Evolutionary conservation across 495 filamentous ascomycete species (phyloP), one percentile per base, ranked within the genome.

Genomic region (Podospora tetraspora): DNA sequence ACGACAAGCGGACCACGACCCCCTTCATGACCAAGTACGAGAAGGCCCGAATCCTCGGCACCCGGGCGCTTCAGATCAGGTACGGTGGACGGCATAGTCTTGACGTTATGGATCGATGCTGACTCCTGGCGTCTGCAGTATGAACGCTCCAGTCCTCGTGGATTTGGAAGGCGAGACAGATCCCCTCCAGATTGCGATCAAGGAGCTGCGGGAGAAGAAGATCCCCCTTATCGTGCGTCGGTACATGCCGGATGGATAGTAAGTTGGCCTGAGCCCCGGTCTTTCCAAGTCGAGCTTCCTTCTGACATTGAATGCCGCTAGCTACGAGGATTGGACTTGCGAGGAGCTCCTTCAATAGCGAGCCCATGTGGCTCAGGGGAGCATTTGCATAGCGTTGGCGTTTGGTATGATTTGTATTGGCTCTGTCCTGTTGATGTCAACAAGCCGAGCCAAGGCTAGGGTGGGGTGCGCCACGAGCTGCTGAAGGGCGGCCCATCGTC

Each of bases 1-100:
- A 92, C 70, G 93, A 96, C 64, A 85, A 95, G 82, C 87, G 95
- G 71, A 89, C 86, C 8, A 98, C 96, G 1, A 99, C 95, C 58
- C 96, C 95, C 6, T 99, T 97, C 84, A 96, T 99, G 93, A 99
- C 95, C 72, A 99, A 99, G 81, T 99, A 99, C 81, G 95, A 99
- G 85, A 86, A 88, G 73, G 95, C 95, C 62, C 88, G 95, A 72
- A 91, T 99, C 66, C 82, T 99, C 66, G 95, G 95, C 60, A 97
- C 94, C 61, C 84, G 95, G 67, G 96, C 95, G 56, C 77, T 97
- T 74, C 95, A 99, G 81, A 99, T 99, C 75, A 97, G 93, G 93
- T 96, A 77, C 58, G 25, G 43, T n/a, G 43, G 7, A 52, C 19
- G 19, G 16, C 43, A 52, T n/a, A 2, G 43, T 5, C 43, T 52